Evolutionary conservation across 1,284 basidiomycete species (phyloP).

Genomic region (Fomitiporia mediterranea): DNA sequence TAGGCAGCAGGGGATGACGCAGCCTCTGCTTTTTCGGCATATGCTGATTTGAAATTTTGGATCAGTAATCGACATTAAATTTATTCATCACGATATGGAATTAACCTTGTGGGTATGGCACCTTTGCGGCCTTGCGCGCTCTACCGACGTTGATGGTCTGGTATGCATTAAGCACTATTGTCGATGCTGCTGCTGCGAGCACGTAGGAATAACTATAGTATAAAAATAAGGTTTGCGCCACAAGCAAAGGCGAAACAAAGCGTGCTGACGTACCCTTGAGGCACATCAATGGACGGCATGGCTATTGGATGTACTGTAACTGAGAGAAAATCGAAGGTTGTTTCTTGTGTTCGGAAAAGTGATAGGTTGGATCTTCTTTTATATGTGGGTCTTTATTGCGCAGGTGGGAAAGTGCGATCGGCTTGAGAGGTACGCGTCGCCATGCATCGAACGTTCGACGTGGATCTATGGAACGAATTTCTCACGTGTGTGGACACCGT

Average conservation of each 20-base stretch:
- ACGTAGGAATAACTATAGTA: constrained; percentile 50
- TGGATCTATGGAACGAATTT: too few species aligned
- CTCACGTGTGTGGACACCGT: too few species aligned
- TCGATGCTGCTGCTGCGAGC: constrained; percentile 47
- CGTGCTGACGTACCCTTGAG: constrained; percentile 31
- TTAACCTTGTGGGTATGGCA: constrained; percentile 61
- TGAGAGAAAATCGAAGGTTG: too few species aligned
- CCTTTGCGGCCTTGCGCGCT: constrained; percentile 49
- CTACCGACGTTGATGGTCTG: constrained; percentile 45
- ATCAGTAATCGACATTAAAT: neutral
- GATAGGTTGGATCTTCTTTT: too few species aligned
- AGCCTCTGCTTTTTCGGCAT: constrained; percentile 47
- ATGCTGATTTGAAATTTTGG: constrained; percentile 35
- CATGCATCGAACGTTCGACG: too few species aligned
- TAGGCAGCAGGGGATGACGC: constrained; percentile 33
- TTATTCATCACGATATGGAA: neutral
- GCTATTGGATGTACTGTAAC: too few species aligned
- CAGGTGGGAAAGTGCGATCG: too few species aligned
- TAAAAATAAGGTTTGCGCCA: neutral
- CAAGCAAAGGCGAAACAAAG: neutral
- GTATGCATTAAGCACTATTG: constrained; percentile 44
- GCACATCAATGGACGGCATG: constrained; percentile 34
- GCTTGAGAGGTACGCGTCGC: too few species aligned
- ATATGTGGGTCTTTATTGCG: too few species aligned
- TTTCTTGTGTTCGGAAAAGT: too few species aligned